Conservation (phyloP, 1,284 basidiomycete genomes). For the Puccinia brachypodii region DNA sequence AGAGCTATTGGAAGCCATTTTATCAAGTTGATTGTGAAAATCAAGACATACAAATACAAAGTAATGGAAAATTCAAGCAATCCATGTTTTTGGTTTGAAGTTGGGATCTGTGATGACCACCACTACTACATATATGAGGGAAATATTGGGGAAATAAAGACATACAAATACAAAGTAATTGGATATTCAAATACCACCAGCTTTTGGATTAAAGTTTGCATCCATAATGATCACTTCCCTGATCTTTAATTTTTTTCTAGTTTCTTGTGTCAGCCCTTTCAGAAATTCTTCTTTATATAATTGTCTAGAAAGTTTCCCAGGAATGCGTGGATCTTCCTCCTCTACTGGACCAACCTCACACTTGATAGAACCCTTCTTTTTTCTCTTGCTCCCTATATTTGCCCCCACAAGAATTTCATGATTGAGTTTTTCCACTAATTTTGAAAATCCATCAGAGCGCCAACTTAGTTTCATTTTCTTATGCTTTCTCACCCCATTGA, state of each 20-base stretch:
- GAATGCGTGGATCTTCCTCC: conserved; percentile 4
- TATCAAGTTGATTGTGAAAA: neutral
- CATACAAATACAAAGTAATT: too few relatives aligned
- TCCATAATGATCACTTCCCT: neutral
- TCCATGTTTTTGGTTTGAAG: too few relatives aligned
- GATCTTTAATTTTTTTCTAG: neutral
- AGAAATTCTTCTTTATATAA: conserved; percentile 10
- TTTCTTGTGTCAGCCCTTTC: neutral
- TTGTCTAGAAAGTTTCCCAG: conserved; percentile 14
- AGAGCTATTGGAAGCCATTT: neutral
- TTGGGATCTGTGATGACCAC: too few relatives aligned
- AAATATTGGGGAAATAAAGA: too few relatives aligned
- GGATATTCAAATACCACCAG: too few relatives aligned
- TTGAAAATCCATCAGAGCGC: conserved; percentile 6
- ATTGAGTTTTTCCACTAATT: neutral
- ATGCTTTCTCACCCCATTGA: neutral
- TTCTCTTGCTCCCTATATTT: neutral
- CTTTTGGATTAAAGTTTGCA: neutral
- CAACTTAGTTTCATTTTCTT: conserved; percentile 9
- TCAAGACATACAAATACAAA: too few relatives aligned
- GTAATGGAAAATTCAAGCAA: too few relatives aligned
- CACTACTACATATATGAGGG: too few relatives aligned
- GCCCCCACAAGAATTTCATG: conserved; percentile 3
- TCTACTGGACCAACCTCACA: neutral
- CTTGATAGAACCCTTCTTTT: neutral